Evolutionary conservation across 2,329 filamentous ascomycete genomes (phyloP).

Genomic region (Penicillium sp.): DNA sequence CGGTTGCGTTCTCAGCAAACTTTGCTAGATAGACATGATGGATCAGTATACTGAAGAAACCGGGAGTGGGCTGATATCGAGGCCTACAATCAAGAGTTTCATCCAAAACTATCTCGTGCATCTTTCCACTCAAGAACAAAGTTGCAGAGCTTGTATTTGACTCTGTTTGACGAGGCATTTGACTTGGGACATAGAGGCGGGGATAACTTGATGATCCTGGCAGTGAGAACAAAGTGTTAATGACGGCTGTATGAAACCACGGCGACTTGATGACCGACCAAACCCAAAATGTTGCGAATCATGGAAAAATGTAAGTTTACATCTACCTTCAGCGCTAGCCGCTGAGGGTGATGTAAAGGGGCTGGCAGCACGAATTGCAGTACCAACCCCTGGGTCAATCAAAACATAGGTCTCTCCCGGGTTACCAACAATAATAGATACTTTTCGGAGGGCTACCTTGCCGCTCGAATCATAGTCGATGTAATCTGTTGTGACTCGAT

Average conservation of each 20-base stretch:
- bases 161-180: constrained; percentile 22
- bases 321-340: constrained; percentile 18
- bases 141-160: constrained; percentile 26
- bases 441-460: constrained; percentile 16
- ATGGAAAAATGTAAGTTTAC: constrained; percentile 29
- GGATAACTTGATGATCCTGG: constrained; percentile 23
- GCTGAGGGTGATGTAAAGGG: constrained; percentile 9
- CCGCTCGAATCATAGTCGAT: constrained; percentile 19
- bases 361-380: constrained; percentile 22
- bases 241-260: background rate
- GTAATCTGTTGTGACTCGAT: constrained; percentile 25
- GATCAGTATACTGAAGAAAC: constrained; percentile 1
- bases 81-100: constrained; percentile 25
- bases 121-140: constrained; percentile 24
- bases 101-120: constrained; percentile 28
- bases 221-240: constrained; percentile 14
- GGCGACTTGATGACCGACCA: constrained; percentile 14
- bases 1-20: constrained; percentile 12
- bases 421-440: constrained; percentile 23
- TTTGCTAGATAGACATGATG: constrained; percentile 19
- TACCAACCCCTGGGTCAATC: constrained; percentile 20
- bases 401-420: constrained; percentile 25
- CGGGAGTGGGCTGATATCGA: background rate
- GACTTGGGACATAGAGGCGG: constrained; percentile 21
- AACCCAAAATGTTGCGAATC: constrained; percentile 27